Conservation (phyloP, 805 yeast genomes). For the Saturnispora quitensis region DNA sequence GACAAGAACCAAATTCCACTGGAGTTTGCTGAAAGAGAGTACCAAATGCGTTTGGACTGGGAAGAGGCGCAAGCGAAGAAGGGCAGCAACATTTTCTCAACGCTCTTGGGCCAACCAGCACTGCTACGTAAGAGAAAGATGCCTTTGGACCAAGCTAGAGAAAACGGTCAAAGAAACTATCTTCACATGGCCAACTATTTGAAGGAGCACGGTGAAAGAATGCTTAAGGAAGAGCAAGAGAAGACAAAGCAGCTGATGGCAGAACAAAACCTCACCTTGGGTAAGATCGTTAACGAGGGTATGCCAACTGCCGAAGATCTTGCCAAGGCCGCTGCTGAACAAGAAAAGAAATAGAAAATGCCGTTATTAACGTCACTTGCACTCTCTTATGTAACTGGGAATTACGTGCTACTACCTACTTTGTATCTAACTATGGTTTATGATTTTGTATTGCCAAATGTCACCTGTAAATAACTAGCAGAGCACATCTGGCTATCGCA, state of each 20-base stretch:
- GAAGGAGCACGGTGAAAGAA: slow-evolving; percentile 50
- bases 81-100: slow-evolving; percentile 17
- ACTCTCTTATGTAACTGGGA: neutral
- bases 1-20: slow-evolving; percentile 60
- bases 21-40: slow-evolving; percentile 77
- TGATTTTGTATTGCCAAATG: neutral
- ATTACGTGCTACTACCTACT: neutral
- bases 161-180: slow-evolving; percentile 86
- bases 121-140: slow-evolving; percentile 42
- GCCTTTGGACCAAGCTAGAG: slow-evolving; percentile 85
- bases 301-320: slow-evolving; percentile 65
- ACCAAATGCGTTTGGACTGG: slow-evolving; percentile 63
- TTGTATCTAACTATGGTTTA: neutral
- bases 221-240: slow-evolving; percentile 76
- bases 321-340: slow-evolving; percentile 29
- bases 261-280: slow-evolving; percentile 73
- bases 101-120: slow-evolving; percentile 54
- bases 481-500: neutral
- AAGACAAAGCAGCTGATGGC: slow-evolving; percentile 76
- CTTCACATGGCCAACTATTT: slow-evolving; percentile 62
- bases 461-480: neutral
- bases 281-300: slow-evolving; percentile 78
- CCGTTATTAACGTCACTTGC: neutral
- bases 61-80: slow-evolving; percentile 36
- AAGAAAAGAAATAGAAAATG: neutral